Conservation (phyloP, 2,329 filamentous ascomycete species). For the Fusarium sp. region DNA sequence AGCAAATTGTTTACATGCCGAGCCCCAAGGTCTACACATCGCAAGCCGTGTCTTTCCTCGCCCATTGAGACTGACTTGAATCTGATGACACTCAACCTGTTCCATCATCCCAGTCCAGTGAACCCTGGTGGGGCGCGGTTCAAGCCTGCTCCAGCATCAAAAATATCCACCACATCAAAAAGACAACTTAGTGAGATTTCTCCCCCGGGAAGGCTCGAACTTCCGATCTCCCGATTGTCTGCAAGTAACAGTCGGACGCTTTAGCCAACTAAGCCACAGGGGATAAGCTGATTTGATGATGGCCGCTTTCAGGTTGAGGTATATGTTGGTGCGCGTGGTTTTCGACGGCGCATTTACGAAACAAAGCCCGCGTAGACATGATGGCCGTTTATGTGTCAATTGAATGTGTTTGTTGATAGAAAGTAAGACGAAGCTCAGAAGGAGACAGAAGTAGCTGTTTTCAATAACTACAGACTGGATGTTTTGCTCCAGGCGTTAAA, state of each 20-base stretch:
- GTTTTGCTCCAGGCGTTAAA: not conserved
- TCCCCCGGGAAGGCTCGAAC: constrained; percentile 48
- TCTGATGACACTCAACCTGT: not conserved
- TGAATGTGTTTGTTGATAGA: not conserved
- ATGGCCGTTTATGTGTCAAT: not conserved
- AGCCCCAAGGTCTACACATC: not conserved
- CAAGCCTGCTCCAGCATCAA: not conserved
- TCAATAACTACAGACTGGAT: not conserved
- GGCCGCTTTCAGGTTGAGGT: not conserved
- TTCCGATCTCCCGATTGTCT: constrained; percentile 47
- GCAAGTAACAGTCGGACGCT: constrained; percentile 42
- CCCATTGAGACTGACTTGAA: not conserved
- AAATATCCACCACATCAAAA: constrained; percentile 29
- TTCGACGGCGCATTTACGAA: not conserved
- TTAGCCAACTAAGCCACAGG: constrained; percentile 44
- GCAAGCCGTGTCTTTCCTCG: not conserved
- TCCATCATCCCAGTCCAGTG: constrained; percentile 13
- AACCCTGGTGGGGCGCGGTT: constrained; percentile 25
- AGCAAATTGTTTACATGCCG: not conserved
- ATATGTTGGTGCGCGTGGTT: not conserved
- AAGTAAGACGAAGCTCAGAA: not conserved
- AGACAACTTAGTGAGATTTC: constrained; percentile 5
- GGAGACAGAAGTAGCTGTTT: no score
- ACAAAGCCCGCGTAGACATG: not conserved
- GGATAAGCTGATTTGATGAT: constrained; percentile 34